phyloP scores from a whole-genome alignment of 139 green algal genomes.

The Mesostigma viride region DNA sequence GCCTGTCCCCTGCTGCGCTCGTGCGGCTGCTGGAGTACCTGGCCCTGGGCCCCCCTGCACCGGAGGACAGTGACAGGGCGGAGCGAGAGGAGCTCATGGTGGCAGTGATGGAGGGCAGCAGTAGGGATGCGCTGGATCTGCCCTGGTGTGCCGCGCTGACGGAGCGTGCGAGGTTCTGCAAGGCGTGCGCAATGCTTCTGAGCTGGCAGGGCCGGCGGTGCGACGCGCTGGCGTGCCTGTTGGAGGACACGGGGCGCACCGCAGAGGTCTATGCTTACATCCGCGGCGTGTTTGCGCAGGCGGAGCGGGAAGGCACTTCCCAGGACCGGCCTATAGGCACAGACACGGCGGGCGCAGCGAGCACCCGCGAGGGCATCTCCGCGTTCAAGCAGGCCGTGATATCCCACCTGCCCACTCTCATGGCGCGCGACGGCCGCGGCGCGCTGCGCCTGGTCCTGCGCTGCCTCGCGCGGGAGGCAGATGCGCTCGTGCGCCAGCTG shows the following conservation, averaged over 20 bases:
- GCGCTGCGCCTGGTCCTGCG: background rate
- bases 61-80: constrained; percentile 3
- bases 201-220: background rate
- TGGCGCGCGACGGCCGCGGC: background rate
- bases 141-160: no score
- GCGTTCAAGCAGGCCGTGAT: background rate
- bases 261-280: constrained; percentile 21
- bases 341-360: no score
- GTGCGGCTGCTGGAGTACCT: constrained; percentile 17
- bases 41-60: background rate
- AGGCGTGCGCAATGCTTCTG: constrained; percentile 9
- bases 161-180: no score
- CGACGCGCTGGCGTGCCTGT: constrained; percentile 9
- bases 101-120: constrained; percentile 6
- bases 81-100: constrained; percentile 9
- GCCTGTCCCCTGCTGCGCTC: constrained; percentile 1
- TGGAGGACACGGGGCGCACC: background rate
- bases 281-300: constrained; percentile 7
- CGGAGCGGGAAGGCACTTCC: no score
- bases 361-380: no score
- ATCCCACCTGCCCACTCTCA: background rate
- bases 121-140: no score
- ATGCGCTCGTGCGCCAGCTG: constrained; percentile 13
- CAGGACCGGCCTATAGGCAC: no score
- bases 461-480: constrained; percentile 5